Percentiles rank a stretch among this genome's conserved stretches.
phyloP scores from a whole-genome alignment of 2,329 filamentous ascomycete genomes.

The Botrytis galanthina region DNA sequence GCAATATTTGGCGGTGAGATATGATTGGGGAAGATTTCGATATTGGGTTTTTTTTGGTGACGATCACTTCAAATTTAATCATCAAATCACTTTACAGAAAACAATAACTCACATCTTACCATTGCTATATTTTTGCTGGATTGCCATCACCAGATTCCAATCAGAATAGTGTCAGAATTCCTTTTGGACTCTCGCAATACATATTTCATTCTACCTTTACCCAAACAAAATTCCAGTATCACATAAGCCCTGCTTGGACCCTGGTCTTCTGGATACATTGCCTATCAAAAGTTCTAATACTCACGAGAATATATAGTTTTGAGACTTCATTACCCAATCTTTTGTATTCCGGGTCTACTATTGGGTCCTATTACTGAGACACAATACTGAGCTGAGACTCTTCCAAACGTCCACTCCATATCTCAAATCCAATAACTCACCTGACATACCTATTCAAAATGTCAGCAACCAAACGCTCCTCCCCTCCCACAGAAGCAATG shows the following conservation, averaged over 20 bases:
- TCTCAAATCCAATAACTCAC: not conserved
- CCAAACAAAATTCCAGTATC: not conserved
- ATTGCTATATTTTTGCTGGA: not conserved
- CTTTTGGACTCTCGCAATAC: not conserved
- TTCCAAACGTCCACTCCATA: not conserved
- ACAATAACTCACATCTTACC: not conserved
- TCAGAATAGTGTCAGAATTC: not conserved
- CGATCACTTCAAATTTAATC: not conserved
- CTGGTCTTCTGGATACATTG: conserved; percentile 3
- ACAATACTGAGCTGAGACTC: not conserved
- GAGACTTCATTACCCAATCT: not conserved
- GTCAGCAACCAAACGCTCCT: conserved; percentile 10
- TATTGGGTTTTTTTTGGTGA: not conserved
- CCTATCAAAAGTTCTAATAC: conserved; percentile 1
- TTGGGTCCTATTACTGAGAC: not conserved
- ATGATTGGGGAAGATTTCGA: conserved; percentile 4
- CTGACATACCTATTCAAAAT: conserved; percentile 7
- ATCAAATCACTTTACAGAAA: not conserved
- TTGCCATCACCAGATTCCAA: not conserved
- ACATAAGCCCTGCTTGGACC: not conserved
- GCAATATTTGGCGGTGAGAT: conserved; percentile 3
- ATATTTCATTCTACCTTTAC: not conserved
- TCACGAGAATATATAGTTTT: conserved; percentile 2
- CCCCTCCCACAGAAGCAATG: conserved; percentile 6
- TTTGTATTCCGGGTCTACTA: not conserved